phyloP scores from a whole-genome alignment of 1,284 basidiomycete genomes.

The Coniophora puteana region DNA sequence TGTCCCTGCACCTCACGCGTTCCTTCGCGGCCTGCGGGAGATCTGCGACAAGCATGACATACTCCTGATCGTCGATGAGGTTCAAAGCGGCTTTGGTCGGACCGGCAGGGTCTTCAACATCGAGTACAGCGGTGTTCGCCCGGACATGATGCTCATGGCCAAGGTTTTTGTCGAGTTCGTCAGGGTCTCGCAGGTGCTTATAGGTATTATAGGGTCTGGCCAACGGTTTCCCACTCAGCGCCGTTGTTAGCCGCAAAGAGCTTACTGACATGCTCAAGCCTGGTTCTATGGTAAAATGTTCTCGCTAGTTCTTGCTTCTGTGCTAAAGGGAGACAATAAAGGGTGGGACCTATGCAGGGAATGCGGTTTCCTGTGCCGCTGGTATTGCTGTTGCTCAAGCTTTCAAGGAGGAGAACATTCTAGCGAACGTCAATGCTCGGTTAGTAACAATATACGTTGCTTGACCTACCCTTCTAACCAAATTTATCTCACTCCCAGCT shows the following conservation, averaged over 20 bases:
- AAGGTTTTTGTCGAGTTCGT: constrained; percentile 49
- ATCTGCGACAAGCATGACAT: constrained; percentile 89
- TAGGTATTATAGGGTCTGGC: constrained; percentile 64
- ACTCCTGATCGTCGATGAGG: constrained; percentile 81
- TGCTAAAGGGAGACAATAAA: constrained; percentile 22
- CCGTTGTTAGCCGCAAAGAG: constrained; percentile 79
- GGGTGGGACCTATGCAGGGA: constrained; percentile 91
- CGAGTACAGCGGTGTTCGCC: constrained; percentile 76
- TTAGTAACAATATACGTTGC: constrained; percentile 23
- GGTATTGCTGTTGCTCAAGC: constrained; percentile 78
- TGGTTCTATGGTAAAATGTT: constrained; percentile 70
- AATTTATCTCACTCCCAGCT: constrained; percentile 38
- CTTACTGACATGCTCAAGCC: constrained; percentile 78
- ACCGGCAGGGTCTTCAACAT: constrained; percentile 86
- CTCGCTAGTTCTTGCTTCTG: not conserved
- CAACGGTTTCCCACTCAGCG: constrained; percentile 92
- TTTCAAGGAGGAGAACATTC: constrained; percentile 73
- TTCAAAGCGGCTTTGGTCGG: constrained; percentile 88
- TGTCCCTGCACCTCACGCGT: constrained; percentile 82
- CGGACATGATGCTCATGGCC: constrained; percentile 88
- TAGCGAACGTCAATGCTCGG: constrained; percentile 77
- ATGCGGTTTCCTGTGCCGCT: constrained; percentile 86
- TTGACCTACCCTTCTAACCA: not conserved
- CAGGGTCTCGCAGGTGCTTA: constrained; percentile 6
- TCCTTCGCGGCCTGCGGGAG: constrained; percentile 75